Evolutionary conservation across 2,329 filamentous ascomycete genomes (phyloP).

Genomic region (Bipolaris zeicola): DNA sequence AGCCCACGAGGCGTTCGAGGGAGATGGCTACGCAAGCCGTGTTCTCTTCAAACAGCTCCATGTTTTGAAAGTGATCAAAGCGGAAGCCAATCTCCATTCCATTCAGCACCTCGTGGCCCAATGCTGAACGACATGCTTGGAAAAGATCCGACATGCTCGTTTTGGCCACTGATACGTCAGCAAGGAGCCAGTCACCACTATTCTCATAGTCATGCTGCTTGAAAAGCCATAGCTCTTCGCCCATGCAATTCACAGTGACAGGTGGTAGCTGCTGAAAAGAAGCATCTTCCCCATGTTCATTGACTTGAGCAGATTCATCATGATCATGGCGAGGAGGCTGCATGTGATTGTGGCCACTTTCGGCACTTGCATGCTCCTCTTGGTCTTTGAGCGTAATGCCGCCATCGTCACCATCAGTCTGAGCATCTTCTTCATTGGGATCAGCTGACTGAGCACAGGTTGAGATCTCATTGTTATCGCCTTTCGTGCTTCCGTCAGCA

Average conservation of each 20-base stretch:
- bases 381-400: constrained; percentile 22
- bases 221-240: constrained; percentile 40
- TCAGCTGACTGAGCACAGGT: neutral
- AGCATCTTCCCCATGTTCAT: constrained; percentile 16
- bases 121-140: constrained; percentile 59
- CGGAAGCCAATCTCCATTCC: constrained; percentile 57
- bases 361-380: constrained; percentile 8
- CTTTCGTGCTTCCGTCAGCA: neutral
- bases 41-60: constrained; percentile 42
- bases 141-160: constrained; percentile 60
- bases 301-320: constrained; percentile 11
- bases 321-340: constrained; percentile 21
- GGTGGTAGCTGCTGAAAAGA: constrained; percentile 21
- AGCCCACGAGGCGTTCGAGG: constrained; percentile 59
- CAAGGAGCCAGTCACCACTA: constrained; percentile 39
- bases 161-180: constrained; percentile 31
- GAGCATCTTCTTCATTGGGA: constrained; percentile 6
- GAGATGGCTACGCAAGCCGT: constrained; percentile 37
- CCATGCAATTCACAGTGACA: constrained; percentile 38
- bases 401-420: constrained; percentile 20
- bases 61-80: constrained; percentile 48
- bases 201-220: constrained; percentile 37
- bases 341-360: constrained; percentile 5
- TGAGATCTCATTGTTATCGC: neutral
- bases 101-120: constrained; percentile 60